Percentiles rank a stretch among this genome's conserved stretches.
These are phyloP conservation scores for Corylus heterophylla DNA, from an alignment of 306 rosid genomes.

Conservation along the genomic window DNA sequence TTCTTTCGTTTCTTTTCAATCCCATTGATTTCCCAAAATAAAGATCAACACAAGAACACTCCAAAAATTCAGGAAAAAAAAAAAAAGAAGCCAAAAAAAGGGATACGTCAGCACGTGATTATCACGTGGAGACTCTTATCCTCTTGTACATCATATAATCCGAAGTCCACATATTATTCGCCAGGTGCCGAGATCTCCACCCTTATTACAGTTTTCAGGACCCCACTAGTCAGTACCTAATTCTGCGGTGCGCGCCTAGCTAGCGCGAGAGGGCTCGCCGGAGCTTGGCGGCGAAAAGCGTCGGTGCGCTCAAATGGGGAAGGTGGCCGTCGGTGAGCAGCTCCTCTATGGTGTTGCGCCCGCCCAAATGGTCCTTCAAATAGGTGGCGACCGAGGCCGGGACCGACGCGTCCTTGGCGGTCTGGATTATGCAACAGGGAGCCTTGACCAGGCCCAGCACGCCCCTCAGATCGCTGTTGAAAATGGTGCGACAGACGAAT, in stretches of 20 bases:
- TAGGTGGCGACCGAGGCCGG: conserved; percentile 76
- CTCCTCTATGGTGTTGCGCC: conserved; percentile 67
- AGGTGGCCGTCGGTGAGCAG: conserved; percentile 90
- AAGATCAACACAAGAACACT: background rate
- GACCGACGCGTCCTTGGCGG: conserved; percentile 68
- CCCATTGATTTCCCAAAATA: background rate
- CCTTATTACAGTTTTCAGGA: conserved; percentile 16
- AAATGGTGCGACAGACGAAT: conserved; percentile 60
- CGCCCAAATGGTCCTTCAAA: conserved; percentile 77
- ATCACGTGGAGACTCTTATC: conserved; percentile 75
- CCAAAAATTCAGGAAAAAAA: background rate
- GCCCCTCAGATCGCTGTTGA: conserved; percentile 83
- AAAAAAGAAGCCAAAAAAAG: background rate
- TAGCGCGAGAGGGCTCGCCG: conserved; percentile 57
- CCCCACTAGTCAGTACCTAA: background rate
- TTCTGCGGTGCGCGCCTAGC: background rate
- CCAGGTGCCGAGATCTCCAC: conserved; percentile 48
- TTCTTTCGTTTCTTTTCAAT: background rate
- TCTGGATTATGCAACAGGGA: conserved; percentile 81
- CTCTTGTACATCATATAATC: conserved; percentile 27
- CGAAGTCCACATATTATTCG: conserved; percentile 47
- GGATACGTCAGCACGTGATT: conserved; percentile 47
- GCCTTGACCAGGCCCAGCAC: conserved; percentile 72
- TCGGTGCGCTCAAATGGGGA: conserved; percentile 86
- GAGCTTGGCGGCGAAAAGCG: conserved; percentile 54